Evolutionary conservation across 208 protist species (phyloP).

Genomic region (Wallacemonas sp.): DNA sequence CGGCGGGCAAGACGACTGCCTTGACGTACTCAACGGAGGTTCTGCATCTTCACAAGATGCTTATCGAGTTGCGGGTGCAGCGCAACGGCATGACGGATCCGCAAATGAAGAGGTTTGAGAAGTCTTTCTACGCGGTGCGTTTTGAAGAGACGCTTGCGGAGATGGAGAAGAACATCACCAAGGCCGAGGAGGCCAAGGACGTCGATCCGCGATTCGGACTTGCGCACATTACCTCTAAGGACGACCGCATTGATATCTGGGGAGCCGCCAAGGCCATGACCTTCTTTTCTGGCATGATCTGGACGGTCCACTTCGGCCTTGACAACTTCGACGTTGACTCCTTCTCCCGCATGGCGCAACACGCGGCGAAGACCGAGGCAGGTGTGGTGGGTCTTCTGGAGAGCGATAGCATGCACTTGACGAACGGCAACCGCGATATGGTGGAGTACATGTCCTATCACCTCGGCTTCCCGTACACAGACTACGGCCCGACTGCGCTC

Average conservation of each 20-base stretch:
- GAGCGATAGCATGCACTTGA: slow-evolving; percentile 71
- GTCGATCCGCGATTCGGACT: slow-evolving; percentile 22
- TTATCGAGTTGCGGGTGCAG: slow-evolving; percentile 33
- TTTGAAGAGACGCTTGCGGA: slow-evolving; percentile 32
- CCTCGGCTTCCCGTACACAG: slow-evolving; percentile 69
- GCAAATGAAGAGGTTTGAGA: slow-evolving; percentile 30
- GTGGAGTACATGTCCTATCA: slow-evolving; percentile 78
- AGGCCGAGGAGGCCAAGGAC: slow-evolving; percentile 4
- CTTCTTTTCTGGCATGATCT: slow-evolving; percentile 78
- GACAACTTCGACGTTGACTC: slow-evolving; percentile 83
- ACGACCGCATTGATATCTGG: slow-evolving; percentile 44
- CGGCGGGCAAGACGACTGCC: slow-evolving; percentile 36
- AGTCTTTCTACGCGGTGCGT: slow-evolving; percentile 22
- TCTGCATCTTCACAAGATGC: slow-evolving; percentile 54
- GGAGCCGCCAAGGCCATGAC: slow-evolving; percentile 65
- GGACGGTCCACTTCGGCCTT: slow-evolving; percentile 77
- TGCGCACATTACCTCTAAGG: slow-evolving; percentile 13
- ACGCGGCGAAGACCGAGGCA: slow-evolving; percentile 39
- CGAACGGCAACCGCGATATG: slow-evolving; percentile 73
- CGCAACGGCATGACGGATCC: slow-evolving; percentile 54
- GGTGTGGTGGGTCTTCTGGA: slow-evolving; percentile 69
- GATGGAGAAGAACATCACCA: slow-evolving; percentile 43
- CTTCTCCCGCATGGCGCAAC: slow-evolving; percentile 43
- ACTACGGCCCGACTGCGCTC: slow-evolving; percentile 71
- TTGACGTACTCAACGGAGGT: slow-evolving; percentile 42